Base-by-base conservation (phyloP, 176 grass and related monocot species). In the Oropetium thomaeum region DNA sequence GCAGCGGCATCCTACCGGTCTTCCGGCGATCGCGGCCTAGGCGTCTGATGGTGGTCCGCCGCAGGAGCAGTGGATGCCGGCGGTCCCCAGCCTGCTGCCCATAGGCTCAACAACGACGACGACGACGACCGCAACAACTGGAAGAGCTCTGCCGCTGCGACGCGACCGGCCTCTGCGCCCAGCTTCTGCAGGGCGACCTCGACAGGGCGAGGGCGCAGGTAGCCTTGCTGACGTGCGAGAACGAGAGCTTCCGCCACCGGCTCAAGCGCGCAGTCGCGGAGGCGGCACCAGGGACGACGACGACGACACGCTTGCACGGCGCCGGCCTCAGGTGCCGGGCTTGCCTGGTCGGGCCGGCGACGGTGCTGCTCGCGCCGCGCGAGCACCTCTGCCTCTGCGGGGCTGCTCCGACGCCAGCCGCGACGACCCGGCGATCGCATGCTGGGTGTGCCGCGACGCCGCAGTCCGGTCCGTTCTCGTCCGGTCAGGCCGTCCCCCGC, bases 191-290 rank as follows among this genome's bases (percentile, higher is more conserved):
- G 53, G 53, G 23, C 15, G 71, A 74, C 8, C 71, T 59, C 15
- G 71, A 41, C 52, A 58, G 71, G 52, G 35, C 52, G 52, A 17
- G 35, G 35, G 71, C 71, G 52, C 15, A 74, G 53, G 53, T 59
- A 15, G 53, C 71, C 8, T 0, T 74, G 15, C 71, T 74, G 0
- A 59, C 53, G 35, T 74, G 71, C 71, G 35, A 74, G 53, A 74
- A 74, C 71, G 71, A 74, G 71, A 74, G 71, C 71, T 53, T 74
- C 33, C 53, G 53, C 19, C 39, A 40, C 71, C 37, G 53, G 14
- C 35, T 58, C 3, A 74, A 74, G 71, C 53, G 34, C 52, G 34
- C 33, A 13, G 49, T 5, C 2, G 68, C 69, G 12, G 12, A 5
- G 0, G 31, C 5, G 0, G 31, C 5, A 14, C 20, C 20, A 0